Evolutionary conservation across 305 asterid species (phyloP).

Genomic region (Fraxinus albicans): DNA sequence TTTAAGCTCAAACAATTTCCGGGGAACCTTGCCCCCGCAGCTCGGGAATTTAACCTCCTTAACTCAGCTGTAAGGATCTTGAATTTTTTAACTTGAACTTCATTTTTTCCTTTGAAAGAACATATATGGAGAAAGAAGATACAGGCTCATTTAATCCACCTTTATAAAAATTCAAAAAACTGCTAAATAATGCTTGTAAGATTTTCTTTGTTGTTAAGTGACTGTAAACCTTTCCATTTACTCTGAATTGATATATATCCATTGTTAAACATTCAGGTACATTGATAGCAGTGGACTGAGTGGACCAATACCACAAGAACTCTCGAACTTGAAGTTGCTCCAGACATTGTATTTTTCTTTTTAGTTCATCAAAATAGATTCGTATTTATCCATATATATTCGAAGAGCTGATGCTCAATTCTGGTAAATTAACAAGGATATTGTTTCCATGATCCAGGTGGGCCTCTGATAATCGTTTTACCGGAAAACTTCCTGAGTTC

Average conservation of each 20-base stretch:
- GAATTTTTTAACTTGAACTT: not conserved
- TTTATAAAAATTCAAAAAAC: not conserved
- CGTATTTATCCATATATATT: not conserved
- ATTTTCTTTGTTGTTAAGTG: not conserved
- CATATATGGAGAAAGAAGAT: not conserved
- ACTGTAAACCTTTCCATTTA: not conserved
- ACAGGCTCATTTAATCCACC: not conserved
- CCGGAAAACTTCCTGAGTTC: slow-evolving; percentile 62
- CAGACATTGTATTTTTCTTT: slow-evolving; percentile 35
- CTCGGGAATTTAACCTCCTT: slow-evolving; percentile 49
- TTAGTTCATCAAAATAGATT: slow-evolving; percentile 14
- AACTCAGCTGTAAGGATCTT: slow-evolving; percentile 44
- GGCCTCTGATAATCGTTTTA: slow-evolving; percentile 64
- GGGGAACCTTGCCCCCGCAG: slow-evolving; percentile 51
- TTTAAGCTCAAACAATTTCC: slow-evolving; percentile 53
- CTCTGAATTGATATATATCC: not conserved
- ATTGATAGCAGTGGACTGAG: slow-evolving; percentile 69
- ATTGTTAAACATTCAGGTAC: slow-evolving; percentile 41
- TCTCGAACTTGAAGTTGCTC: slow-evolving; percentile 53
- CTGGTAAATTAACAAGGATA: not conserved
- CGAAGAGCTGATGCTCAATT: slow-evolving; percentile 1
- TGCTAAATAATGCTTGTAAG: not conserved
- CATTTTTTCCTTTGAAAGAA: not conserved
- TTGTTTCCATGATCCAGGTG: slow-evolving; percentile 44
- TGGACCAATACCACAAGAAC: slow-evolving; percentile 57